Evolutionary conservation across 2,329 filamentous ascomycete genomes (phyloP).

Genomic region (Zalaria obscura): DNA sequence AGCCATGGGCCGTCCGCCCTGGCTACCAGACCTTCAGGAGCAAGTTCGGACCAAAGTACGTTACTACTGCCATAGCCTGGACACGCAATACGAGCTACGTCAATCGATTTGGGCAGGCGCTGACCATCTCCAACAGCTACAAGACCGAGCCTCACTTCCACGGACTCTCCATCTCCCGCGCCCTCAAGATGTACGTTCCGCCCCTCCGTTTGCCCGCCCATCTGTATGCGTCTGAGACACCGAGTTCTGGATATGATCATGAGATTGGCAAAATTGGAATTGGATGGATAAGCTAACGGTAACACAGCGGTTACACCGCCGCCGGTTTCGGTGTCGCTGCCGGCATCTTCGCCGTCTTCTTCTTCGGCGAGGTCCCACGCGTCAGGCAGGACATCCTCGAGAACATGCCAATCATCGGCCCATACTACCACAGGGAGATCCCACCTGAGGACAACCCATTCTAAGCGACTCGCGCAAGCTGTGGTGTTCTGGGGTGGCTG

Average conservation of each 20-base stretch:
- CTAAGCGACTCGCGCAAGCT: slow-evolving; percentile 14
- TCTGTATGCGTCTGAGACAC: too few species aligned
- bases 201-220: neutral
- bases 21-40: slow-evolving; percentile 38
- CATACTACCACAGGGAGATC: slow-evolving; percentile 42
- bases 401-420: slow-evolving; percentile 43
- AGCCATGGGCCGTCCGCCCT: slow-evolving; percentile 20
- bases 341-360: slow-evolving; percentile 47
- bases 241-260: too few species aligned
- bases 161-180: slow-evolving; percentile 30
- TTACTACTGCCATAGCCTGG: slow-evolving; percentile 6
- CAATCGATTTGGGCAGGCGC: neutral
- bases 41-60: slow-evolving; percentile 45
- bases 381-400: slow-evolving; percentile 48
- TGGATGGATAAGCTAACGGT: too few species aligned
- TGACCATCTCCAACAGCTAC: slow-evolving; percentile 27
- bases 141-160: slow-evolving; percentile 32
- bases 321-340: slow-evolving; percentile 42
- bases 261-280: too few species aligned
- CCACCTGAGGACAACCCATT: slow-evolving; percentile 51
- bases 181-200: slow-evolving; percentile 31
- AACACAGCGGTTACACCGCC: slow-evolving; percentile 26
- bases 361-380: slow-evolving; percentile 49
- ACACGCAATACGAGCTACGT: too few species aligned
- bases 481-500: slow-evolving; percentile 1